Evolutionary conservation across 2,329 filamentous ascomycete species (phyloP).

Genomic region (Xylariaceae sp.): DNA sequence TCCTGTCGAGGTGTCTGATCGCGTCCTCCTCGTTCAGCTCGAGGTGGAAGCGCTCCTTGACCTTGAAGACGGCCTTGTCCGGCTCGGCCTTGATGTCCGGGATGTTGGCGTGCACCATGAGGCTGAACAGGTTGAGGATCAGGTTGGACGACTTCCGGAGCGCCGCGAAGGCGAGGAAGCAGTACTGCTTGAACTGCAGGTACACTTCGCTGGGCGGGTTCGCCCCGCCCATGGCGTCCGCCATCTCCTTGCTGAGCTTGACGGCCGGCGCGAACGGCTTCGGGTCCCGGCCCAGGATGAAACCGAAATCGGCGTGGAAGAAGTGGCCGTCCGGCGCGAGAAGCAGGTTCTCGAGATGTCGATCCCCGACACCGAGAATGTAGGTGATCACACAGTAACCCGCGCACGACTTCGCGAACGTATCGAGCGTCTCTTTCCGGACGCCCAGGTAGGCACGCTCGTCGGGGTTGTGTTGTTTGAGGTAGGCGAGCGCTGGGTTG

Average conservation of each 20-base stretch:
- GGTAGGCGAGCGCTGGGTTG: conserved; percentile 69
- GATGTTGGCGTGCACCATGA: conserved; percentile 97
- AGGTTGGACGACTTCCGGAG: conserved; percentile 83
- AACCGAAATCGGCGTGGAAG: conserved; percentile 98
- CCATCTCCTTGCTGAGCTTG: conserved; percentile 97
- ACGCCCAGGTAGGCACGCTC: conserved; percentile 73
- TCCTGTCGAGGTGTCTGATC: conserved; percentile 74
- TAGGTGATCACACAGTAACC: conserved; percentile 99
- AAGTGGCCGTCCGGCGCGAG: conserved; percentile 87
- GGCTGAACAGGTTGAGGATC: conserved; percentile 87
- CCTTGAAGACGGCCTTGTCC: conserved; percentile 90
- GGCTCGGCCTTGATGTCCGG: conserved; percentile 89
- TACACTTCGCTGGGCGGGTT: conserved; percentile 64
- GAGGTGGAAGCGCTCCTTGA: conserved; percentile 87
- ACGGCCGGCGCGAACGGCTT: conserved; percentile 96
- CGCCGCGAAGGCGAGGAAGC: conserved; percentile 88
- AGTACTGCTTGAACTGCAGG: conserved; percentile 86
- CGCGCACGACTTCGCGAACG: conserved; percentile 89
- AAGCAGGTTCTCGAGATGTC: conserved; percentile 91
- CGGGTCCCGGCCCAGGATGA: conserved; percentile 92
- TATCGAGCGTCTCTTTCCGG: conserved; percentile 87
- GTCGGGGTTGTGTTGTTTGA: conserved; percentile 85
- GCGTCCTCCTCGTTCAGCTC: conserved; percentile 91
- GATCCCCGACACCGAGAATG: conserved; percentile 89
- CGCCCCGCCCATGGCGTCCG: conserved; percentile 92